phyloP scores from a whole-genome alignment of 768 basidiomycete genomes.

The Tylopilus intermedius region DNA sequence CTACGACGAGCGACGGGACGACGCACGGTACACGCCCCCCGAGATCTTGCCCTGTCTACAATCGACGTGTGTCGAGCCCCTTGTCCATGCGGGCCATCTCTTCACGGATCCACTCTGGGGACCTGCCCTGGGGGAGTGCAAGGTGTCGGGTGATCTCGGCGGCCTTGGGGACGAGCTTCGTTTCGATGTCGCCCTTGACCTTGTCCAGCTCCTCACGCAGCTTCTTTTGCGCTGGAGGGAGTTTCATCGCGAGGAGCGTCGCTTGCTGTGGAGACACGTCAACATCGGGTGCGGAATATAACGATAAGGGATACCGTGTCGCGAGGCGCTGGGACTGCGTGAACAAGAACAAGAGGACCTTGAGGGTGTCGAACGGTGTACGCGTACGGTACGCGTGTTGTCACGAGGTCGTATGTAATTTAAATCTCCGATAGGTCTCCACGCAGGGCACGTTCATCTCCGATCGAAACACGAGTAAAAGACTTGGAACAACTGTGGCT shows the following conservation, averaged over 20 bases:
- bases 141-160: constrained; percentile 62
- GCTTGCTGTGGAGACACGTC: too few species aligned
- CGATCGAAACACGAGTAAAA: too few species aligned
- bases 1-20: not conserved
- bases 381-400: constrained; percentile 1
- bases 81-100: constrained; percentile 82
- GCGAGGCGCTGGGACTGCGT: constrained; percentile 13
- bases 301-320: constrained; percentile 24
- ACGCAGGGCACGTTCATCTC: too few species aligned
- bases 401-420: not conserved
- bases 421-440: too few species aligned
- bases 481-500: too few species aligned
- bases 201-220: constrained; percentile 35
- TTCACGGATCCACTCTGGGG: constrained; percentile 65
- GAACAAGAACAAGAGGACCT: constrained; percentile 33
- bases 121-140: constrained; percentile 47
- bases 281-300: not conserved
- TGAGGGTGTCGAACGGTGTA: constrained; percentile 25
- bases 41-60: constrained; percentile 73
- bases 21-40: constrained; percentile 77
- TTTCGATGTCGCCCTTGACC: constrained; percentile 61
- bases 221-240: constrained; percentile 57
- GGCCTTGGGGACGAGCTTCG: constrained; percentile 61
- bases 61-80: constrained; percentile 43
- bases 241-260: constrained; percentile 43